Conservation (phyloP, 305 asterid species). For the Withania somnifera region DNA sequence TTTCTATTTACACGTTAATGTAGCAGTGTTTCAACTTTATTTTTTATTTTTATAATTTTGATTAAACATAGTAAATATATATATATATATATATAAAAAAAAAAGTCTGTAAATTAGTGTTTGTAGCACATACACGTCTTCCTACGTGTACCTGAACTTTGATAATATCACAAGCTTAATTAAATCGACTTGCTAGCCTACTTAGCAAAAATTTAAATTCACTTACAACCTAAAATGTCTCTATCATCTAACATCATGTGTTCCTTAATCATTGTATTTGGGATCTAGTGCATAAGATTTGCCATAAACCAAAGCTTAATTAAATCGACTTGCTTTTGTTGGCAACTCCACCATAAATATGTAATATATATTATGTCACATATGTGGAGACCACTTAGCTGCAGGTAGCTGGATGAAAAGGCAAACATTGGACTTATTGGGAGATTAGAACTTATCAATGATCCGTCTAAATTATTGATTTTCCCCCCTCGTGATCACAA, state of each 20-base stretch:
- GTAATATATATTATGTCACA: background rate
- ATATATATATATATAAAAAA: too few relatives aligned
- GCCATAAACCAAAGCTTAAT: background rate
- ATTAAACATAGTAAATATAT: too few relatives aligned
- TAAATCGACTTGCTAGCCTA: too few relatives aligned
- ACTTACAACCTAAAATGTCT: background rate
- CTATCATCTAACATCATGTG: slow-evolving; percentile 13
- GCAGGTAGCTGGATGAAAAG: background rate
- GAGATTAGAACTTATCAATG: background rate
- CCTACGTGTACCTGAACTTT: slow-evolving; percentile 5
- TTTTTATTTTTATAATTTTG: background rate
- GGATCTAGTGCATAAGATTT: background rate
- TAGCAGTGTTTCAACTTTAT: too few relatives aligned
- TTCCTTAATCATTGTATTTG: slow-evolving; percentile 15
- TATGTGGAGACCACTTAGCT: background rate
- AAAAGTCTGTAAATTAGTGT: slow-evolving; percentile 34
- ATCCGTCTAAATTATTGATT: background rate
- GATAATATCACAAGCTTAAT: slow-evolving; percentile 22
- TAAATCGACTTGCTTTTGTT: background rate
- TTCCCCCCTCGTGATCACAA: background rate
- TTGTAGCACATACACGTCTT: slow-evolving; percentile 13
- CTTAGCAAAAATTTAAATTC: slow-evolving; percentile 1
- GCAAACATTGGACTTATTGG: slow-evolving; percentile 2
- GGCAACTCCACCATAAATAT: background rate
- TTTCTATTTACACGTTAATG: too few relatives aligned